phyloP scores from a whole-genome alignment of 176 grass and related monocot species.

The Typha latifolia region DNA sequence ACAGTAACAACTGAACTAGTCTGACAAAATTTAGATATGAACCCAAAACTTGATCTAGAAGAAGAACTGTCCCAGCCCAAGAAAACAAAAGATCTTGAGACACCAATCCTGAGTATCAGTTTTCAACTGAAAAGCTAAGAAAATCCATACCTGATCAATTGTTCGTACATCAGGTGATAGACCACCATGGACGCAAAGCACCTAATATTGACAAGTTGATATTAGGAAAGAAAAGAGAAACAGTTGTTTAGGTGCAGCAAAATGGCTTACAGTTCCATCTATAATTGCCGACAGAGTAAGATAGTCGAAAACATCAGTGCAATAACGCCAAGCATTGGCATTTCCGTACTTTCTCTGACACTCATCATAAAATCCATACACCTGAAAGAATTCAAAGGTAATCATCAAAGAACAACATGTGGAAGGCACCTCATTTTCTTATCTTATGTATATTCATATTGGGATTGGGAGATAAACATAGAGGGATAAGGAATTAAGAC shows the following conservation, averaged over 20 bases:
- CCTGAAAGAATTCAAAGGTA: constrained; percentile 26
- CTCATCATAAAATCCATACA: constrained; percentile 99
- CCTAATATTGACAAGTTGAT: constrained; percentile 37
- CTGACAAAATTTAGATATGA: too few relatives aligned
- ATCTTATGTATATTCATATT: neutral
- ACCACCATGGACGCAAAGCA: constrained; percentile 95
- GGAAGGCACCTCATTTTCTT: neutral
- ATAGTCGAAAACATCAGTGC: constrained; percentile 99
- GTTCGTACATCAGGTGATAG: constrained; percentile 93
- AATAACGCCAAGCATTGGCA: constrained; percentile 99
- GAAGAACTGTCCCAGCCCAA: neutral
- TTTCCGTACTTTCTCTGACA: constrained; percentile 99
- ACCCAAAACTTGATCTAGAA: neutral
- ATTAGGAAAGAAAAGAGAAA: constrained; percentile 7
- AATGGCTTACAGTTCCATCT: constrained; percentile 75
- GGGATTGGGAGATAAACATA: too few relatives aligned
- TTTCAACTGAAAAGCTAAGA: constrained; percentile 4
- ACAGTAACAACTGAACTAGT: too few relatives aligned
- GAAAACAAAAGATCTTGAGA: neutral
- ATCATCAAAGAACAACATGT: neutral
- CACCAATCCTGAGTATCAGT: neutral
- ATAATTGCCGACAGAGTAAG: constrained; percentile 98
- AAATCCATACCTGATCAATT: constrained; percentile 65
- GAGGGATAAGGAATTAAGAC: too few relatives aligned
- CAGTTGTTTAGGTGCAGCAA: neutral